A percentile compares a stretch with the other conserved stretches of the same genome.
Evolutionary conservation across 345 rosid species (phyloP).

Genomic region (Diplotaxis tenuifolia): DNA sequence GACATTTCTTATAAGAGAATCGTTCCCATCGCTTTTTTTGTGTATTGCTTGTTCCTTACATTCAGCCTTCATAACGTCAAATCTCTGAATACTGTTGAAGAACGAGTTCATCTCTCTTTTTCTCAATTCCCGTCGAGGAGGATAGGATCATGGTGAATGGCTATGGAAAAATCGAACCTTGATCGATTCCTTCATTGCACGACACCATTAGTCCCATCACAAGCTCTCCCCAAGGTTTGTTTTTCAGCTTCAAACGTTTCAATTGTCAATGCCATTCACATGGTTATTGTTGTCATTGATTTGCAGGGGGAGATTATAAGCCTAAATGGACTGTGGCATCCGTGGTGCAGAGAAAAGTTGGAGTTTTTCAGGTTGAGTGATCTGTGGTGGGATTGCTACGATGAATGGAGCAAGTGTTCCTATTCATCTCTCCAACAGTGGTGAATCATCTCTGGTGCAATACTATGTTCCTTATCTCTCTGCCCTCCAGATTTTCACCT

Average conservation of each 20-base stretch:
- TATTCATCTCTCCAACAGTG: conserved; percentile 50
- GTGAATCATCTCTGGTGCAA: conserved; percentile 65
- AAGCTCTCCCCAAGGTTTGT: conserved; percentile 75
- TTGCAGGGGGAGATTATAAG: conserved; percentile 73
- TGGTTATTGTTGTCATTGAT: too few species aligned
- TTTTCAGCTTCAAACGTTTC: background rate
- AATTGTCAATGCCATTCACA: background rate
- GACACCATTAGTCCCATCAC: conserved; percentile 70
- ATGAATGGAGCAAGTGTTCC: conserved; percentile 99
- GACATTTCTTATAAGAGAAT: conserved; percentile 8
- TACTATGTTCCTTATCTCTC: conserved; percentile 97
- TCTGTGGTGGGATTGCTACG: conserved; percentile 88
- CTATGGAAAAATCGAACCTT: conserved; percentile 70
- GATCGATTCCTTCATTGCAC: conserved; percentile 77
- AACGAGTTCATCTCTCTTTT: conserved; percentile 44
- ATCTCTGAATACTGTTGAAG: conserved; percentile 50
- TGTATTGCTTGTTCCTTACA: conserved; percentile 43
- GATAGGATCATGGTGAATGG: conserved; percentile 52
- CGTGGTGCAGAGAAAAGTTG: conserved; percentile 84
- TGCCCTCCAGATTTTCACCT: conserved; percentile 86
- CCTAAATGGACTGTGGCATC: conserved; percentile 85
- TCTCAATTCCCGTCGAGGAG: conserved; percentile 10
- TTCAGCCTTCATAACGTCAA: conserved; percentile 54
- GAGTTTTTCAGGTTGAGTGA: conserved; percentile 80
- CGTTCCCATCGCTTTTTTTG: too few species aligned